These are phyloP conservation scores for Colletotrichum eremochloae DNA, from an alignment of 2,329 filamentous ascomycete species.

Conservation along the genomic window DNA sequence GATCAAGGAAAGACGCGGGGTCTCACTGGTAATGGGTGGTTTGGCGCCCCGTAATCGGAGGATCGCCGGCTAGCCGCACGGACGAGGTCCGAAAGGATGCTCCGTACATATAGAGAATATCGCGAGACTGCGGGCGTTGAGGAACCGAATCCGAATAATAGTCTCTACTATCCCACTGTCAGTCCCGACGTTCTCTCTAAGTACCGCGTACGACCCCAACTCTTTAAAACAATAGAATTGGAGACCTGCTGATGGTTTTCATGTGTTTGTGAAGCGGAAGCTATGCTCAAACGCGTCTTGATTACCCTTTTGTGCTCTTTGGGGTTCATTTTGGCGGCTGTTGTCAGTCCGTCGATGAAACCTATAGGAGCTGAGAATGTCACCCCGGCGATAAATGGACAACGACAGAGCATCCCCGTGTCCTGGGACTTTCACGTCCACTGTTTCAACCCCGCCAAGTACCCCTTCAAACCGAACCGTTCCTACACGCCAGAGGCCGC, in stretches of 20 bases:
- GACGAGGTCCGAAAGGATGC: background rate
- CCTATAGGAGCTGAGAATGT: background rate
- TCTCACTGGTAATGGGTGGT: background rate
- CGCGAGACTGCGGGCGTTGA: background rate
- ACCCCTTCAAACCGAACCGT: slow-evolving; percentile 18
- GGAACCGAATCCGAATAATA: background rate
- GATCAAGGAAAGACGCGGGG: background rate
- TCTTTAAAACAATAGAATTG: background rate
- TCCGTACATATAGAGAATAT: background rate
- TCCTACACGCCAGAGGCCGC: slow-evolving; percentile 27
- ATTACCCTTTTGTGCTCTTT: background rate
- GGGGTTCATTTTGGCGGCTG: background rate
- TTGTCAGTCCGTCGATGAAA: background rate
- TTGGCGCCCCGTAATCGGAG: background rate
- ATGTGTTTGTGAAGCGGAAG: background rate
- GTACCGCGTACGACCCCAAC: background rate
- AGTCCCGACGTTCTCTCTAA: background rate
- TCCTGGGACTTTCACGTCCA: background rate
- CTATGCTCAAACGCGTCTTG: background rate
- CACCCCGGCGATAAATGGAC: background rate
- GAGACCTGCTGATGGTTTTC: background rate
- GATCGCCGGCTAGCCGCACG: background rate
- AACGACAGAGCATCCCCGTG: background rate
- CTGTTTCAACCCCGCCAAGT: slow-evolving; percentile 4
- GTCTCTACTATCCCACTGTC: background rate